Evolutionary conservation across 2,329 filamentous ascomycete genomes (phyloP).

Genomic region (Penicillium psychrosexuale): DNA sequence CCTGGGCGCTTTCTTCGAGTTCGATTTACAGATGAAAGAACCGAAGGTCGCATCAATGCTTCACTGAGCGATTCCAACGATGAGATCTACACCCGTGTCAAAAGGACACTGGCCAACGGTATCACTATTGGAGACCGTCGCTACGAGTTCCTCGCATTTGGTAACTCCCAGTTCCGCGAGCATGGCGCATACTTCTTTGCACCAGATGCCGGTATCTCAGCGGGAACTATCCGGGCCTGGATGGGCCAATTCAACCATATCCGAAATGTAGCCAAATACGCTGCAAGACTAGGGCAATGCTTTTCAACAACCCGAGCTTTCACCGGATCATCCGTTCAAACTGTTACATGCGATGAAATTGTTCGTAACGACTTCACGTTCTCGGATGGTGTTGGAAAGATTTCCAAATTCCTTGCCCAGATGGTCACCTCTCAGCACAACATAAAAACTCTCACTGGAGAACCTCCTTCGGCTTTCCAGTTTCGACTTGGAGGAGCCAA

Average conservation of each 20-base stretch:
- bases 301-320: constrained; percentile 89
- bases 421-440: constrained; percentile 70
- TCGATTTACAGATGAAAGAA: constrained; percentile 80
- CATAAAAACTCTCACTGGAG: constrained; percentile 51
- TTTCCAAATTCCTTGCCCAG: constrained; percentile 73
- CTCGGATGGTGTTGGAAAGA: constrained; percentile 88
- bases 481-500: constrained; percentile 92
- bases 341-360: constrained; percentile 66
- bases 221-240: constrained; percentile 73
- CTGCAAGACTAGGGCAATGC: constrained; percentile 85
- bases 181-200: constrained; percentile 92
- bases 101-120: constrained; percentile 68
- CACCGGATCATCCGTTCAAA: constrained; percentile 57
- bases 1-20: constrained; percentile 83
- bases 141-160: constrained; percentile 89
- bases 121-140: constrained; percentile 76
- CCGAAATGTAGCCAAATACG: constrained; percentile 79
- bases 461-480: constrained; percentile 77
- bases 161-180: constrained; percentile 91
- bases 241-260: constrained; percentile 87
- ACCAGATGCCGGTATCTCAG: constrained; percentile 62
- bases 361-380: constrained; percentile 68
- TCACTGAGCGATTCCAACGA: constrained; percentile 58
- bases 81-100: constrained; percentile 71
- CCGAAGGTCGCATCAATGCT: constrained; percentile 59